These are phyloP conservation scores for Cryphonectria naterciae DNA, from an alignment of 2,329 filamentous ascomycete species.

Conservation along the genomic window DNA sequence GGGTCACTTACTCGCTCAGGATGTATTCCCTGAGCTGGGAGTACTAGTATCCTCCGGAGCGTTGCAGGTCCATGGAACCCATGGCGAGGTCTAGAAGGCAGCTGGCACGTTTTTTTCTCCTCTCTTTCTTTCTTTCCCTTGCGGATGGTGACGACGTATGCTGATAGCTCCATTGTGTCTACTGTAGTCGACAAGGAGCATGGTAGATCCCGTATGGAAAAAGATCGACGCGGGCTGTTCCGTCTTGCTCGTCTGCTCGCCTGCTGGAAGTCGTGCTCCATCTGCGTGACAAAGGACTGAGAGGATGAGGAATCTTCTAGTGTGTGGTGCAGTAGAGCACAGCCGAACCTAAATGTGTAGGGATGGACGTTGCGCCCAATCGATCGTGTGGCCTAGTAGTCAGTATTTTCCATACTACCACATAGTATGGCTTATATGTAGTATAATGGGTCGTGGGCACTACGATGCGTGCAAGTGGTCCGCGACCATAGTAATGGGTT, in stretches of 20 bases:
- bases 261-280: neutral
- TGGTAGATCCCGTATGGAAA: too few relatives aligned
- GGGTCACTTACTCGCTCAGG: neutral
- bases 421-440: neutral
- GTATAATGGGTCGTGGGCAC: neutral
- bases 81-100: neutral
- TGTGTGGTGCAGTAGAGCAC: neutral
- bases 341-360: neutral
- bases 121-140: too few relatives aligned
- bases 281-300: neutral
- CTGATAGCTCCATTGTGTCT: neutral
- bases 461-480: neutral
- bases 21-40: neutral
- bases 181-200: too few relatives aligned
- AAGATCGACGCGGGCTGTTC: neutral
- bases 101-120: neutral
- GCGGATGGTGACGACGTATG: neutral
- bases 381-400: neutral
- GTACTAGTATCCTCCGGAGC: neutral
- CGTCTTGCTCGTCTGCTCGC: neutral
- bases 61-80: neutral
- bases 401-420: too few relatives aligned
- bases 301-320: neutral
- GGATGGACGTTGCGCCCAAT: neutral
- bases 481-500: neutral